Percentiles rank a stretch among this genome's conserved stretches.
These are phyloP conservation scores for Fomitopsis schrenkii DNA, from an alignment of 1,284 basidiomycete species.

Conservation along the genomic window DNA sequence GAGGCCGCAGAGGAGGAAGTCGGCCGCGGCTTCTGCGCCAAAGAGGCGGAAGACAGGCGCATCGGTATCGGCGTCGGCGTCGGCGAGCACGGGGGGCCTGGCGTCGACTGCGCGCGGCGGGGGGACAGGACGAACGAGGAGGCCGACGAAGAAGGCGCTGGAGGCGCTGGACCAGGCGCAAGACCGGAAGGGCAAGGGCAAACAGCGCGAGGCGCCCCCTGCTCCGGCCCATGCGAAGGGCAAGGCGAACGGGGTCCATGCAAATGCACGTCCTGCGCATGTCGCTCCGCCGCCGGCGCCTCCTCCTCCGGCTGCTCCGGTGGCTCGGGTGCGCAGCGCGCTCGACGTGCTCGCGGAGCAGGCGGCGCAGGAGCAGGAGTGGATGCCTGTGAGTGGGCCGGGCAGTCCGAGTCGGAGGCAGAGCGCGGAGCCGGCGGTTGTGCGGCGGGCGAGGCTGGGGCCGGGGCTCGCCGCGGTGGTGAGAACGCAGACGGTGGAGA, in stretches of 20 bases:
- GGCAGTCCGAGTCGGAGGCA: not conserved
- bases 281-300: not conserved
- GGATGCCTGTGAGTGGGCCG: constrained; percentile 14
- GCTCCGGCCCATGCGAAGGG: not conserved
- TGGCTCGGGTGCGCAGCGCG: constrained; percentile 31
- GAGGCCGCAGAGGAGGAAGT: constrained; percentile 8
- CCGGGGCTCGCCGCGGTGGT: not conserved
- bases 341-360: constrained; percentile 71
- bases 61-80: not conserved
- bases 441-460: not conserved
- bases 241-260: not conserved
- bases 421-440: constrained; percentile 5
- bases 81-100: no score
- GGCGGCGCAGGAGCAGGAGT: constrained; percentile 41
- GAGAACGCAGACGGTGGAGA: not conserved
- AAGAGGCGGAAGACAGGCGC: constrained; percentile 19
- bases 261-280: not conserved
- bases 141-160: not conserved
- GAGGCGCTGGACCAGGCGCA: not conserved
- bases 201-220: not conserved
- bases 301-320: not conserved
- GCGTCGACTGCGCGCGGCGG: not conserved
- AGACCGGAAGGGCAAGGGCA: constrained; percentile 1
- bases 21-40: constrained; percentile 11
- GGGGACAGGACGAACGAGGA: not conserved